A percentile compares a stretch with the other conserved stretches of the same genome.
These are phyloP conservation scores for Piper longum DNA, from an alignment of 164 flowering plant species.

Conservation along the genomic window DNA sequence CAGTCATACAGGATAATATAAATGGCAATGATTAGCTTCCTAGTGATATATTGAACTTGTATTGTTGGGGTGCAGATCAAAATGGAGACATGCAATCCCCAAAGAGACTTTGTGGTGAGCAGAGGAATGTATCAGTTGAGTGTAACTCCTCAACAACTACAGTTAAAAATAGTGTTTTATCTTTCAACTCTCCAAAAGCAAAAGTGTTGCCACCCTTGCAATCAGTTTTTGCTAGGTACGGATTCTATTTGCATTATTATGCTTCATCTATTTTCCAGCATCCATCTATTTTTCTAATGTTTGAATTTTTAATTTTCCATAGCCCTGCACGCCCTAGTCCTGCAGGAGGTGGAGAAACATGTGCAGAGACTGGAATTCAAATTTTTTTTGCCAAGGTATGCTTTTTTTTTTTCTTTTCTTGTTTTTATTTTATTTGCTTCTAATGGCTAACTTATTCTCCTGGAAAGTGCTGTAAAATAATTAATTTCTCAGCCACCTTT, in stretches of 20 bases:
- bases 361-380: constrained; percentile 89
- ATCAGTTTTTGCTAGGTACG: constrained; percentile 89
- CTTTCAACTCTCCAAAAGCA: constrained; percentile 45
- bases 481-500: not conserved
- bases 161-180: constrained; percentile 66
- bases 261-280: not conserved
- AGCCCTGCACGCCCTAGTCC: constrained; percentile 89
- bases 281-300: not conserved
- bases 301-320: constrained; percentile 9
- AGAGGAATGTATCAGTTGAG: constrained; percentile 64
- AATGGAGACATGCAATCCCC: constrained; percentile 62
- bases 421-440: not conserved
- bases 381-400: constrained; percentile 79
- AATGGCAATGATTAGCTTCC: not conserved
- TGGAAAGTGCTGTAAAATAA: not conserved
- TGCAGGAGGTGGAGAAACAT: constrained; percentile 95
- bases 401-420: not conserved
- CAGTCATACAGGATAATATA: not conserved
- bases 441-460: not conserved
- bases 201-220: constrained; percentile 55
- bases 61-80: constrained; percentile 29
- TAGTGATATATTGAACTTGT: not conserved
- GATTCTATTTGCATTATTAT: not conserved
- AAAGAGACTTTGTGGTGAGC: constrained; percentile 64
- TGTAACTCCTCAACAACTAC: constrained; percentile 84